Evolutionary conservation across 345 rosid genomes (phyloP), one percentile per base, ranked within the genome.

Genomic region (Mangifera indica): DNA sequence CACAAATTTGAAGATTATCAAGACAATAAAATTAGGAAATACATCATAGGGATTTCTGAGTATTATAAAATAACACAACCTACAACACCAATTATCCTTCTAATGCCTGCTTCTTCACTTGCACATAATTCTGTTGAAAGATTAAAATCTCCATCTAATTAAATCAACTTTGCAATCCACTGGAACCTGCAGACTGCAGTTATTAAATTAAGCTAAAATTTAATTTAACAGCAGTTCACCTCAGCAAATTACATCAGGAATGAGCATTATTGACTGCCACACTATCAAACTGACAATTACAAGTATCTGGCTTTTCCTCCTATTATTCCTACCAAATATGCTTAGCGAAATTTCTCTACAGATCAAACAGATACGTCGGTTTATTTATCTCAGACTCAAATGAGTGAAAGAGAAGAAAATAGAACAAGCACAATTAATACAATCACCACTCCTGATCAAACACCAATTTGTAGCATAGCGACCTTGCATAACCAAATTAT

Each of bases 361-460:
- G 60, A 66, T 40, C 72, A 71, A 53, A 77, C 79, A 72, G 72
- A 71, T 34, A 75, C 72, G 80, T 82, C 74, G 76, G 81, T 63
- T 81, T 87, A 84, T 89, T 81, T 37, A 8, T 37, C 74, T 71
- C 51, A 60, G 53, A 78, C 82, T 77, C 77, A 74, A 82, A 83
- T 80, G 63, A 78, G 74, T 60, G 46, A 65, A 53, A 18, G 25
- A 37, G 60, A 74, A 69, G 73, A 64, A 77, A 66, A 68, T 75
- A 71, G 76, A 84, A 70, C 32, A 60, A 79, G 4, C 76, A 69
- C 80, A 72, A 67, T 49, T 42, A 25, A 54, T 78, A 76, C 77
- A 78, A 78, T 72, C 58, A 69, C 18, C 91, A 86, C 83, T 81
- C 67, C 74, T 40, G 68, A 76, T 74, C 80, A 82, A 79, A 76